A percentile compares a stretch with the other conserved stretches of the same genome.
phyloP scores from a whole-genome alignment of 306 rosid species.

The Begonia loranthoides region DNA sequence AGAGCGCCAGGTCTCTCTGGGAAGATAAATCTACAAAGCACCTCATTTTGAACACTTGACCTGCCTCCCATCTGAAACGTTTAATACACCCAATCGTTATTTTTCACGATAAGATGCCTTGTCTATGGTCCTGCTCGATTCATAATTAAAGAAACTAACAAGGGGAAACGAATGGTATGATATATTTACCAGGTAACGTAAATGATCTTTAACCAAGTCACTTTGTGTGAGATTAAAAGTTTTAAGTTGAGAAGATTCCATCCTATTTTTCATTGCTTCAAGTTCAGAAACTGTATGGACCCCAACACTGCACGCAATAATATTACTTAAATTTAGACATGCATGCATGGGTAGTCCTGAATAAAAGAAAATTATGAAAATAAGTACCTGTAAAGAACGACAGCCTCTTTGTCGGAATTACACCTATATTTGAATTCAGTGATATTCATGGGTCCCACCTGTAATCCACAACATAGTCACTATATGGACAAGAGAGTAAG shows the following conservation, averaged over 20 bases:
- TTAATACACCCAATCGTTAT: too few relatives aligned
- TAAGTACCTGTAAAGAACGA: slow-evolving; percentile 69
- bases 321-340: too few relatives aligned
- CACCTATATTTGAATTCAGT: slow-evolving; percentile 86
- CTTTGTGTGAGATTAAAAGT: slow-evolving; percentile 58
- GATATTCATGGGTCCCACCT: slow-evolving; percentile 78
- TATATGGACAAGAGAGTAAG: too few relatives aligned
- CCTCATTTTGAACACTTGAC: slow-evolving; percentile 44
- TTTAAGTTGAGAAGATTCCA: slow-evolving; percentile 49
- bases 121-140: too few relatives aligned
- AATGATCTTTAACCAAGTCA: slow-evolving; percentile 86
- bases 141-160: not conserved
- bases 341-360: too few relatives aligned
- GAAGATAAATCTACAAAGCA: slow-evolving; percentile 73
- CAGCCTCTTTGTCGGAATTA: slow-evolving; percentile 41
- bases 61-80: slow-evolving; percentile 71
- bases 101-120: too few relatives aligned
- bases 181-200: slow-evolving; percentile 72
- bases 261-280: slow-evolving; percentile 36
- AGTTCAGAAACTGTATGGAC: slow-evolving; percentile 66
- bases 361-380: too few relatives aligned
- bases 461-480: slow-evolving; percentile 11
- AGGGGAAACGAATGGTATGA: slow-evolving; percentile 4
- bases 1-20: slow-evolving; percentile 96
- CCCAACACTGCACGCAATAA: slow-evolving; percentile 57